These are phyloP conservation scores for Arthrobotrys sinensis DNA, from an alignment of 2,329 filamentous ascomycete species.

Conservation along the genomic window DNA sequence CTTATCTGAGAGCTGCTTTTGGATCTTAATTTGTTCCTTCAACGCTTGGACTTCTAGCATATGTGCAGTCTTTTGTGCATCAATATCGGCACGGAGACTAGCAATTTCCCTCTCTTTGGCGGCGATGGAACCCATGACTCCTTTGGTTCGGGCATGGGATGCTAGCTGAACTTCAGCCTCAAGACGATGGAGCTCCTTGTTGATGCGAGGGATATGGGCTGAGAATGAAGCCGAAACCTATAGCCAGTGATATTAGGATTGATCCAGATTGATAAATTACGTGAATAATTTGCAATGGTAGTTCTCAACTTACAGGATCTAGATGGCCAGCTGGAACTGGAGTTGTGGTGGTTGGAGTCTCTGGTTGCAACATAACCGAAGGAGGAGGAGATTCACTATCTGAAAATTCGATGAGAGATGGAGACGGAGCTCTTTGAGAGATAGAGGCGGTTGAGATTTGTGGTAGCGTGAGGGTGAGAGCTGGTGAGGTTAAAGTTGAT, in stretches of 20 bases:
- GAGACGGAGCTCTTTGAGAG: background rate
- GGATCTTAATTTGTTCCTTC: constrained; percentile 11
- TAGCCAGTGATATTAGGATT: background rate
- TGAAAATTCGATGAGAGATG: constrained; percentile 1
- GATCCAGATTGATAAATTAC: background rate
- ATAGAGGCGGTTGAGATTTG: background rate
- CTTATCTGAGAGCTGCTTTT: constrained; percentile 6
- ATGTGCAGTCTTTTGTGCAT: constrained; percentile 1
- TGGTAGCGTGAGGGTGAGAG: background rate
- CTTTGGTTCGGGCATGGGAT: background rate
- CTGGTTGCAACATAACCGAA: background rate
- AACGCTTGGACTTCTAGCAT: constrained; percentile 11
- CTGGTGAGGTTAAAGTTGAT: background rate
- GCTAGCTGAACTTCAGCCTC: constrained; percentile 4
- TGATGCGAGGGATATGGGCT: background rate
- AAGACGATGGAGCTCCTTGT: constrained; percentile 7
- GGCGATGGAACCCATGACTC: background rate
- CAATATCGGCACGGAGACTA: constrained; percentile 4
- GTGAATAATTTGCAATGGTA: background rate
- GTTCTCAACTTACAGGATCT: background rate
- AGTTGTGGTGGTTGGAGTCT: background rate
- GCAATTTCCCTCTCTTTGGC: constrained; percentile 9
- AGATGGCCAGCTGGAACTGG: background rate
- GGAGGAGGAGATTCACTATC: background rate
- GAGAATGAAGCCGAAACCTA: constrained; percentile 8